Evolutionary conservation across 495 filamentous ascomycete species (phyloP), one percentile per base, ranked within the genome.

Genomic region (Penicillium arizonense): DNA sequence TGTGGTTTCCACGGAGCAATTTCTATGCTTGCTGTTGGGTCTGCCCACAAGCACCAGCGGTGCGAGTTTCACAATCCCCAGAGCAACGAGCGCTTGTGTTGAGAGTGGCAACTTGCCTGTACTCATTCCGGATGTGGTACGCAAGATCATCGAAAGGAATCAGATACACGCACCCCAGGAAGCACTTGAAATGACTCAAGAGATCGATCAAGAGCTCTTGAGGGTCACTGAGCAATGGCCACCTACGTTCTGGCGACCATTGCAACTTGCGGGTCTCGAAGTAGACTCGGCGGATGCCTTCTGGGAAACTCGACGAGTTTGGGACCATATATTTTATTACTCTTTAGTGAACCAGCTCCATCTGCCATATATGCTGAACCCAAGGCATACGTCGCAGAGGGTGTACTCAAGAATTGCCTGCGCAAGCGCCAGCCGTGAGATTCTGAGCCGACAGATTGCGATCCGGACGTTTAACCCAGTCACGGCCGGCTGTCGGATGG

Each of bases 371-470:
- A 56, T 66, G 52, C 30, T 67, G 26, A 48, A 40, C 7, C 37
- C 18, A 23, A 40, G 48, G 8, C 23, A 45, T 14, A 20, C 40
- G 5, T 21, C 44, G 14, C 53, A 63, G 18, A 24, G 33, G 23
- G 24, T 39, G 21, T 68, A 70, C 43, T 70, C 64, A 47, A 67
- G 65, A 20, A 61, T 70, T 5, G 68, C 65, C 36, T 66, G 73
- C 24, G 48, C 79, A 3, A 68, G 72, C 56, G 58, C 73, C 72
- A 70, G 76, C 8, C 65, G 76, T 5, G 70, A 71, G 37, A 55
- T 60, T 26, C 34, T 63, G 14, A 47, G 43, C 16, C 53, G 57
- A 12, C 59, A 57, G 23, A 28, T 52, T 38, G 49, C 44, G 6
- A 57, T 52, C 26, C 57, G 57, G 10, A 50, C n/a, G n/a, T 60